phyloP scores from a whole-genome alignment of 2,329 filamentous ascomycete species.

The Penicillium sp. region DNA sequence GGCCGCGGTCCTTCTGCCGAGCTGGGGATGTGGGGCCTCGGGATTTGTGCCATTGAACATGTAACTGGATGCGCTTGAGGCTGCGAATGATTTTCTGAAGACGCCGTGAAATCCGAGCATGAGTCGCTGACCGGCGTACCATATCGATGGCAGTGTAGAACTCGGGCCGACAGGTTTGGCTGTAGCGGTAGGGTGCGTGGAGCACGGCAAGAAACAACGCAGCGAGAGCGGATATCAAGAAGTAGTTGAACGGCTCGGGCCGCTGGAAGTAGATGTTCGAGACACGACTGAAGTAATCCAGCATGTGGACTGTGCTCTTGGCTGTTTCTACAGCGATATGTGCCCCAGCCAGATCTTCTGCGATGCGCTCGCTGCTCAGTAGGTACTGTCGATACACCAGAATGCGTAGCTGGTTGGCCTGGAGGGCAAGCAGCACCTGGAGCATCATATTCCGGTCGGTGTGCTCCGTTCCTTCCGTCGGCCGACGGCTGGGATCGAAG shows the following conservation, averaged over 20 bases:
- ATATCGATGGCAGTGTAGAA: constrained; percentile 62
- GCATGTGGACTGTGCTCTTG: constrained; percentile 41
- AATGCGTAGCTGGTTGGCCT: constrained; percentile 51
- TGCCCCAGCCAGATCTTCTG: constrained; percentile 37
- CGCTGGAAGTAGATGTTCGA: constrained; percentile 45
- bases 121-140: constrained; percentile 58
- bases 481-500: constrained; percentile 35
- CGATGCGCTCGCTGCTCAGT: constrained; percentile 42
- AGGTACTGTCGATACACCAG: constrained; percentile 50
- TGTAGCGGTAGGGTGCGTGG: constrained; percentile 48
- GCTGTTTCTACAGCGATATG: constrained; percentile 47
- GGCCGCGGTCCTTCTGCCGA: not conserved
- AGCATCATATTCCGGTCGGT: constrained; percentile 44
- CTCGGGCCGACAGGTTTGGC: constrained; percentile 37
- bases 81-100: constrained; percentile 61
- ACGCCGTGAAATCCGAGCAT: constrained; percentile 57
- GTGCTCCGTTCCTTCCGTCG: constrained; percentile 17
- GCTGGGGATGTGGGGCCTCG: not conserved
- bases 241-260: constrained; percentile 47
- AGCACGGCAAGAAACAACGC: constrained; percentile 50
- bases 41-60: constrained; percentile 38
- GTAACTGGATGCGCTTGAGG: constrained; percentile 60
- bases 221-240: constrained; percentile 44
- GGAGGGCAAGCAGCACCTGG: constrained; percentile 48
- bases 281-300: constrained; percentile 40